Conservation (phyloP, 2,329 filamentous ascomycete genomes). For the Aspergillus aculeatinus region DNA sequence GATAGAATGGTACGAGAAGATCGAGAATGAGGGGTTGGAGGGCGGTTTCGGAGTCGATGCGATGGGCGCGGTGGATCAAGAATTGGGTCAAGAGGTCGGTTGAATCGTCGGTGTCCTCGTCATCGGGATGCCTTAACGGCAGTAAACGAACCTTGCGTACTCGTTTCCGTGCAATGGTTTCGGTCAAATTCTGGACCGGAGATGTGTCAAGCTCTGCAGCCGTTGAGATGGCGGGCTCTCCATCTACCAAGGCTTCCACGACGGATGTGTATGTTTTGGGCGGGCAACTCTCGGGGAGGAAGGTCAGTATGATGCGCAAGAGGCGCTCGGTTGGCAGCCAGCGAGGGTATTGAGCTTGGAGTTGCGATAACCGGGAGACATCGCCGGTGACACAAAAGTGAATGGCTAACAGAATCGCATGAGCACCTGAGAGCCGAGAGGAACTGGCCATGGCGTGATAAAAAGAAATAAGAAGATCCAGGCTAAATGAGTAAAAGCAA, state of each 20-base stretch:
- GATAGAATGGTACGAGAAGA: slow-evolving; percentile 59
- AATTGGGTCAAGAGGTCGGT: slow-evolving; percentile 56
- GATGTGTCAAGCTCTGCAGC: slow-evolving; percentile 46
- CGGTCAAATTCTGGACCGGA: slow-evolving; percentile 50
- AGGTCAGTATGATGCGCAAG: slow-evolving; percentile 61
- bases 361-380: slow-evolving; percentile 51
- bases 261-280: slow-evolving; percentile 52
- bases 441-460: slow-evolving; percentile 37
- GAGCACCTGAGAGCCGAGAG: slow-evolving; percentile 51
- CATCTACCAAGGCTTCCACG: slow-evolving; percentile 48
- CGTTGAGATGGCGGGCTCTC: slow-evolving; percentile 23
- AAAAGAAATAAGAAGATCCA: background rate
- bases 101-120: slow-evolving; percentile 44
- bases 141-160: slow-evolving; percentile 54
- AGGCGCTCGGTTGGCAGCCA: slow-evolving; percentile 53
- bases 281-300: slow-evolving; percentile 58
- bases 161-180: slow-evolving; percentile 51
- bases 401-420: slow-evolving; percentile 59
- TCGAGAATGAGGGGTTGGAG: slow-evolving; percentile 56
- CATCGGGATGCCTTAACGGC: slow-evolving; percentile 48
- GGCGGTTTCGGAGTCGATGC: slow-evolving; percentile 60
- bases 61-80: slow-evolving; percentile 59
- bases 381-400: slow-evolving; percentile 57
- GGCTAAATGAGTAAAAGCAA: background rate
- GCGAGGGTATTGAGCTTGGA: slow-evolving; percentile 50